Percentiles rank a stretch among this genome's conserved stretches.
Evolutionary conservation across 2,329 filamentous ascomycete genomes (phyloP).

Genomic region (Pestalotiopsis sp.): DNA sequence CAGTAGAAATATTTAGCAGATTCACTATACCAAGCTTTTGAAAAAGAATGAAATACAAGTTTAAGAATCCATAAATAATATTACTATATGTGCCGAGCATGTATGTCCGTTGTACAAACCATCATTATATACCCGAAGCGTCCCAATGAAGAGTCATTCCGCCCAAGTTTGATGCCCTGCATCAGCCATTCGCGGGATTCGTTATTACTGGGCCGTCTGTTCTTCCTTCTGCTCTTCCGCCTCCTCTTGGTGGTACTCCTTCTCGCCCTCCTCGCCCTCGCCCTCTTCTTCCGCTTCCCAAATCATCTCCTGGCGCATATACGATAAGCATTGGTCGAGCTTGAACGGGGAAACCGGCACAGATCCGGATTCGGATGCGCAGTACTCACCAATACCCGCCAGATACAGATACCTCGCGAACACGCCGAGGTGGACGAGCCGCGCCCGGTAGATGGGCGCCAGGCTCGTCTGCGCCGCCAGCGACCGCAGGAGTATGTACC

Average conservation of each 20-base stretch:
- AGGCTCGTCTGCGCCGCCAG: background rate
- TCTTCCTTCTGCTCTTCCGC: background rate
- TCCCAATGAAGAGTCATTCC: background rate
- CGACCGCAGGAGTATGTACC: background rate
- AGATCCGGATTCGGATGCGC: background rate
- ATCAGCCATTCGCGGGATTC: background rate
- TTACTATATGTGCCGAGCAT: background rate
- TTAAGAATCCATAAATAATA: background rate
- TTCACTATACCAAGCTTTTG: background rate
- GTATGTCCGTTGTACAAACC: background rate
- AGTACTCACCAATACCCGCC: background rate
- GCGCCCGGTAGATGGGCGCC: background rate
- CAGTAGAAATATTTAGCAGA: too few relatives aligned
- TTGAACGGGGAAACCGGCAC: too few relatives aligned
- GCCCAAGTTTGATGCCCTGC: background rate
- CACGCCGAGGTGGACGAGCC: conserved; percentile 7
- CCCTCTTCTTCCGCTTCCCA: too few relatives aligned
- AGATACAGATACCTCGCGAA: background rate
- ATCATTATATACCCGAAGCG: background rate
- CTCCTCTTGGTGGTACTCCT: too few relatives aligned
- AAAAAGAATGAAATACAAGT: background rate
- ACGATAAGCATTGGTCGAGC: too few relatives aligned
- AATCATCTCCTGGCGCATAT: too few relatives aligned
- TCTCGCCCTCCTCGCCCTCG: too few relatives aligned
- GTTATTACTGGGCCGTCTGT: background rate